phyloP scores from a whole-genome alignment of 106 monocot species.

The Phalaenopsis aphrodite region DNA sequence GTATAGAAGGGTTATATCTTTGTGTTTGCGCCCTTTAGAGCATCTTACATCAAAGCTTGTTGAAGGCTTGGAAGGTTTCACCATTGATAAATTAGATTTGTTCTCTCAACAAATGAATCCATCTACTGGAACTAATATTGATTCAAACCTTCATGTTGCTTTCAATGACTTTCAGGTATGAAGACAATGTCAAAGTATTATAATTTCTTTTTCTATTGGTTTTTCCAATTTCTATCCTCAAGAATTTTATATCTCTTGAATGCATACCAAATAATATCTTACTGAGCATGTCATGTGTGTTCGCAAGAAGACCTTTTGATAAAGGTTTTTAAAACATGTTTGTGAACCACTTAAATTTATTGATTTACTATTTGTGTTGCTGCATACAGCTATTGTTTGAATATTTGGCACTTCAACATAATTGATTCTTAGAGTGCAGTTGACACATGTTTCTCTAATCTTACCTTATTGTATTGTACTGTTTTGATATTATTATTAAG shows the following conservation, averaged over 20 bases:
- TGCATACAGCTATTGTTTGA: background rate
- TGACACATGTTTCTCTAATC: background rate
- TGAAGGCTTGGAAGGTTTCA: constrained; percentile 51
- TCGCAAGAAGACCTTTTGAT: background rate
- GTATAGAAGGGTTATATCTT: constrained; percentile 60
- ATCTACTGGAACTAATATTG: constrained; percentile 18
- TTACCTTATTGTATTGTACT: background rate
- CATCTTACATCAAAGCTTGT: constrained; percentile 56
- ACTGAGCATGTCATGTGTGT: background rate
- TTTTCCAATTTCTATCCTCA: background rate
- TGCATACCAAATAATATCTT: constrained; percentile 4
- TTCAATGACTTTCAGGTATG: constrained; percentile 79
- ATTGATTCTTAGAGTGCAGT: background rate
- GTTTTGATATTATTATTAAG: background rate
- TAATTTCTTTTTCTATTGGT: background rate
- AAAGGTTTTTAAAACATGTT: background rate
- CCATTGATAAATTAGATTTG: constrained; percentile 47
- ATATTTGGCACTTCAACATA: background rate
- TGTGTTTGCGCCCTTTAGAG: constrained; percentile 79
- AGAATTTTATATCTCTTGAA: background rate
- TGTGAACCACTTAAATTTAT: background rate
- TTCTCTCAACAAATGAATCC: constrained; percentile 51
- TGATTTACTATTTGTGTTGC: background rate
- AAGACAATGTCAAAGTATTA: background rate
- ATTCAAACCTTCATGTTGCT: constrained; percentile 46